Evolutionary conservation across 768 basidiomycete species (phyloP), one percentile per base, ranked within the genome.

Genomic region (Ramaria rubella): DNA sequence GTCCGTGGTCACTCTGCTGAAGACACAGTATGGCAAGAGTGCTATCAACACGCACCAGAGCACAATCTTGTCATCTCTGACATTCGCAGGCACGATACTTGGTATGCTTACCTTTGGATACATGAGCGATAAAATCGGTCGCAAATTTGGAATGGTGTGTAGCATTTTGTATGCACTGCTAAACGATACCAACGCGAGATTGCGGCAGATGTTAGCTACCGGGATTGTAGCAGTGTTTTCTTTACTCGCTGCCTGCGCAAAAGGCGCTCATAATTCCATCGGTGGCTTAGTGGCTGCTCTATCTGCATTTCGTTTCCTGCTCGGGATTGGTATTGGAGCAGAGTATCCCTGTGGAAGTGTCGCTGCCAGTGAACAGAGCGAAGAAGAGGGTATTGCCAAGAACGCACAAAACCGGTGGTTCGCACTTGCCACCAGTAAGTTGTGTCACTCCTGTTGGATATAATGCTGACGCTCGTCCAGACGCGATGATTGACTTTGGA

Each of bases 331-430:
- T 23, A 78, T 93, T 0, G 90, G 91, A 4, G 89, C 88, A 4
- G 89, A 90, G 68, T 94, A 94, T 61, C 94, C 94, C 6, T 90
- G 90, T 60, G 93, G 94, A 24, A 87, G 86, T 0, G 90, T 93
- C 15, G 88, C 91, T 4, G 87, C 86, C 6, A 86, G 90, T 1
- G 94, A 96, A 65, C 89, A 92, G 64, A 88, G 91, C 2, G 94
- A 96, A 68, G 87, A 90, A 67, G 75, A 81, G 7, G 81, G 80
- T 8, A 86, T 95, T 62, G 76, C 69, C 62, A 91, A 89, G 71
- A 83, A 83, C 53, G 79, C 87, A 4, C 94, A 92, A 64, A 87
- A 94, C 67, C 73, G 85, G 52, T 90, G 92, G 82, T 86, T 96
- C 65, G 83, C 87, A 5, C 77, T 91, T 24, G 90, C 94, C 12